Evolutionary conservation across 805 yeast genomes (phyloP), one percentile per base, ranked within the genome.

Genomic region (Metschnikowia henanensis): DNA sequence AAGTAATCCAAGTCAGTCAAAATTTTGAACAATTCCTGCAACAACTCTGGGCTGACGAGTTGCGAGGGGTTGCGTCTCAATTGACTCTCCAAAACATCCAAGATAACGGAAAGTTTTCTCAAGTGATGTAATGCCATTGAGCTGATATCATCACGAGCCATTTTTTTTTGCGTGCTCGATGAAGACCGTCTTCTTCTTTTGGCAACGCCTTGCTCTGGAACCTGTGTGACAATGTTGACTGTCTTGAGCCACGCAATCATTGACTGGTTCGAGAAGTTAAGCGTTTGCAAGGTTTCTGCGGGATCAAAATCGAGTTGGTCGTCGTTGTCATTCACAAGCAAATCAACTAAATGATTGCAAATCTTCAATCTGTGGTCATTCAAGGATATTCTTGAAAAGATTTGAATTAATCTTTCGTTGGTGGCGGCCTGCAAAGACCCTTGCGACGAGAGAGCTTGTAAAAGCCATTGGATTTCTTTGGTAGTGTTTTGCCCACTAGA

Each of bases 181-280:
- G 94, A 83, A 1, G 94, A 83, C 69, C 97, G 79, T 73, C 97
- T 82, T 59, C 74, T 67, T 66, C 96, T 80, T 64, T 88, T 87
- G 13, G 89, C 81, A 18, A 81, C 72, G 29, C 72, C 72, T 46
- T 66, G 75, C 40, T 71, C 75, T 3, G 77, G 77, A 6, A 69
- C 54, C 35, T 65, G 64, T 8, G 75, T 60, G 39, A 76, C 79
- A 33, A 84, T 75, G 58, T 79, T 83, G 47, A 81, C 81, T 21
- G 77, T 77, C 25, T 75, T 72, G 46, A 91, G 72, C 18, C 87
- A 61, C 6, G 76, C 70, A 37, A 79, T 76, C 58, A 89, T 81
- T 18, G 83, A 59, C 1, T 75, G 78, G 37, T 80, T 74, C 21
- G 77, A 66, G 40, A 92, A 58, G 4, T 75, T 67, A 32, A 86